Conservation (phyloP, 2,329 filamentous ascomycete genomes). For the Aspergillus fructus region DNA sequence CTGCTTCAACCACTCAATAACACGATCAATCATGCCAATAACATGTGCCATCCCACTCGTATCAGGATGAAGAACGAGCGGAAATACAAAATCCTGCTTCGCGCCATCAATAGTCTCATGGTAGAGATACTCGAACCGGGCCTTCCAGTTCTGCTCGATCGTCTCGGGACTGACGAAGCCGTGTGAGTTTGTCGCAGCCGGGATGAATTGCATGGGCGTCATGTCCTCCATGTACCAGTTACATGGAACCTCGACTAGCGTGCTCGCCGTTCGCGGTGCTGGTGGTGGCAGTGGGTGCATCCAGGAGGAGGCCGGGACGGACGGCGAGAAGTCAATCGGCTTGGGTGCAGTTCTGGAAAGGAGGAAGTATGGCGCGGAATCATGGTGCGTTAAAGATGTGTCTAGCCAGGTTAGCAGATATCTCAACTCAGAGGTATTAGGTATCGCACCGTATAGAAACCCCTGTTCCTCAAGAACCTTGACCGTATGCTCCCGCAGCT, state of each 20-base stretch:
- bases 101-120: conserved; percentile 49
- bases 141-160: conserved; percentile 62
- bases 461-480: conserved; percentile 43
- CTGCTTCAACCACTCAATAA: conserved; percentile 51
- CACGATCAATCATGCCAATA: conserved; percentile 56
- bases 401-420: conserved; percentile 23
- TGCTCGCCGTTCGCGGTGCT: conserved; percentile 22
- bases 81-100: conserved; percentile 47
- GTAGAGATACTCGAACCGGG: conserved; percentile 45
- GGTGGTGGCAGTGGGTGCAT: conserved; percentile 42
- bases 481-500: conserved; percentile 40
- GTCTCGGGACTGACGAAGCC: conserved; percentile 59
- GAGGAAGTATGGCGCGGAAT: conserved; percentile 44
- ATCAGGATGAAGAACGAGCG: conserved; percentile 57
- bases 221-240: conserved; percentile 50
- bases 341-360: conserved; percentile 34
- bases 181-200: conserved; percentile 50
- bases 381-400: conserved; percentile 43
- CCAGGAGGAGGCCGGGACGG: conserved; percentile 44
- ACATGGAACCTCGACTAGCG: conserved; percentile 44
- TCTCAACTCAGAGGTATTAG: not conserved
- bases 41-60: conserved; percentile 62
- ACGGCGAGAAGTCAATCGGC: conserved; percentile 43
- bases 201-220: conserved; percentile 48
- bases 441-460: conserved; percentile 39